Evolutionary conservation across 192 early-diverging fungal species (phyloP).

Genomic region (Coemansia sp.): DNA sequence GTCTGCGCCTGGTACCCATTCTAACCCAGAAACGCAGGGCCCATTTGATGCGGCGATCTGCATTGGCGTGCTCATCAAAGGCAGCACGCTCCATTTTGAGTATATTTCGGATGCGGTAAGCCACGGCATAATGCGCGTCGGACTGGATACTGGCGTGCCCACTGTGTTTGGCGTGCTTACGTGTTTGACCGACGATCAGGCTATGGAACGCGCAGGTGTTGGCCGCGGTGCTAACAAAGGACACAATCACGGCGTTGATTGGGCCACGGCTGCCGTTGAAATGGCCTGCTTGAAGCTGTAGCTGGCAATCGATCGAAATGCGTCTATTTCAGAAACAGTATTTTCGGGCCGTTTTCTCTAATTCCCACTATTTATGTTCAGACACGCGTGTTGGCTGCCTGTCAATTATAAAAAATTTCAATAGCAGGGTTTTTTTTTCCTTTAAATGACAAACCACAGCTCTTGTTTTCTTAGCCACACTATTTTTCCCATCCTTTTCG

Average conservation of each 20-base stretch:
- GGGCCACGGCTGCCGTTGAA: slow-evolving; percentile 95
- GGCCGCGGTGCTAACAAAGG: slow-evolving; percentile 57
- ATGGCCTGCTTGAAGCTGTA: slow-evolving; percentile 68
- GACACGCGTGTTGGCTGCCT: background rate
- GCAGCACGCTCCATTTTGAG: slow-evolving; percentile 98
- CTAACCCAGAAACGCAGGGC: slow-evolving; percentile 20
- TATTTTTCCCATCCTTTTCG: background rate
- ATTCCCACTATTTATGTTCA: slow-evolving; percentile 3
- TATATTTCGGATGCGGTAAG: slow-evolving; percentile 95
- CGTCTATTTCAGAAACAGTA: background rate
- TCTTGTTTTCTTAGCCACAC: background rate
- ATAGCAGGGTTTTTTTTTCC: background rate
- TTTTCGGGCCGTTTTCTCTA: background rate
- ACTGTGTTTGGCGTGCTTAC: slow-evolving; percentile 97
- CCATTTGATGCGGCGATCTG: slow-evolving; percentile 89
- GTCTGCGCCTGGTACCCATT: background rate
- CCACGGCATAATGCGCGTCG: slow-evolving; percentile 95
- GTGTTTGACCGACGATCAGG: slow-evolving; percentile 93
- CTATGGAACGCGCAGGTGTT: slow-evolving; percentile 76
- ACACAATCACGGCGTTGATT: slow-evolving; percentile 97
- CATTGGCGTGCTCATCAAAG: slow-evolving; percentile 98
- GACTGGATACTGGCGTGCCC: slow-evolving; percentile 81
- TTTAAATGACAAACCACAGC: background rate
- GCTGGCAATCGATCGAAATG: background rate
- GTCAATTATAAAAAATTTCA: background rate